phyloP scores from a whole-genome alignment of 768 basidiomycete species.

The Termitomyces sp. region DNA sequence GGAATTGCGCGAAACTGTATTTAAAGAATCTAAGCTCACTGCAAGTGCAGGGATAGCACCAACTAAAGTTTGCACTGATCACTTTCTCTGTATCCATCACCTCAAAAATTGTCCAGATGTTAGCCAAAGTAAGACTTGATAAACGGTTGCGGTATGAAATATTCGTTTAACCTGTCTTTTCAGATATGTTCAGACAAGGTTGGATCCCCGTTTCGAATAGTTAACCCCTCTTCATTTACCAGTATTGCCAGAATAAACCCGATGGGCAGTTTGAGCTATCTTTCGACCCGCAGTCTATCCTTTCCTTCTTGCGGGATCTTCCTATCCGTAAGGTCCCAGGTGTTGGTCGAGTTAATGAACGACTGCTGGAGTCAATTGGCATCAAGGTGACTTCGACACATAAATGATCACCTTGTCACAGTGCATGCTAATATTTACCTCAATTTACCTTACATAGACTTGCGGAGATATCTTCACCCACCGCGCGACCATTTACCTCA shows the following conservation, averaged over 20 bases:
- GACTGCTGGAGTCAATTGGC: conserved; percentile 81
- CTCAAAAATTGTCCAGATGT: conserved; percentile 51
- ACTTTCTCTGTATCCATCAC: conserved; percentile 3
- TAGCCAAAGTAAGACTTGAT: conserved; percentile 70
- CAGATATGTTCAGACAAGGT: conserved; percentile 94
- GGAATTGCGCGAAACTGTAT: conserved; percentile 71
- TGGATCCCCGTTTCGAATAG: not conserved
- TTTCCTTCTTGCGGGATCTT: conserved; percentile 74
- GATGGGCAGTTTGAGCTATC: conserved; percentile 85
- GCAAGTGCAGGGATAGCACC: conserved; percentile 96
- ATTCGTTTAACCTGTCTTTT: not conserved
- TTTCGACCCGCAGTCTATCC: conserved; percentile 61
- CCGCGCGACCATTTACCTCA: conserved; percentile 68
- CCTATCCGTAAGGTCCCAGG: conserved; percentile 88
- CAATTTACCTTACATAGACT: conserved; percentile 44
- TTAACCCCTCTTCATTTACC: not conserved
- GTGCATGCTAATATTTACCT: not conserved
- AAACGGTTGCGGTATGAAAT: not conserved
- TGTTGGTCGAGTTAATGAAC: conserved; percentile 87
- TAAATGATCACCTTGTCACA: not conserved
- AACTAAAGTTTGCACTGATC: conserved; percentile 64
- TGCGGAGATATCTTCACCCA: conserved; percentile 87
- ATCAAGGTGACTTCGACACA: conserved; percentile 62
- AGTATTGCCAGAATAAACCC: conserved; percentile 72
- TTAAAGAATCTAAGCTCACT: conserved; percentile 78